Percentiles rank a stretch among this genome's conserved stretches.
Evolutionary conservation across 192 early-diverging fungal species (phyloP).

Genomic region (Coemansia sp.): DNA sequence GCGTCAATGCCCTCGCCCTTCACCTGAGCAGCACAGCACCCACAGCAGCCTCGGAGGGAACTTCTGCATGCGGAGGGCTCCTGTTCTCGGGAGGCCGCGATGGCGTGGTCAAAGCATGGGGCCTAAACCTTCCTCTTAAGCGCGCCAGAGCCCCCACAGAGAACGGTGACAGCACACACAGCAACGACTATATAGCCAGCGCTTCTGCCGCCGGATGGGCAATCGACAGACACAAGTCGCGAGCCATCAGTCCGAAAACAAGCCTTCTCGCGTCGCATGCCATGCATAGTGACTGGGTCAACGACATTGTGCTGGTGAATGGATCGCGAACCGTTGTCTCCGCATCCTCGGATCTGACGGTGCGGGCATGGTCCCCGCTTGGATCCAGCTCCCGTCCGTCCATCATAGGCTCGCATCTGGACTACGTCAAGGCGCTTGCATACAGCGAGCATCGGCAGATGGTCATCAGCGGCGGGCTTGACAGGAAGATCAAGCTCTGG

Average conservation of each 20-base stretch:
- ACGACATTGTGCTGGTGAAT: slow-evolving; percentile 69
- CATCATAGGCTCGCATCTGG: slow-evolving; percentile 77
- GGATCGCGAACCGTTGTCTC: slow-evolving; percentile 63
- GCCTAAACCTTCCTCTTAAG: slow-evolving; percentile 54
- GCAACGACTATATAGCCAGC: not conserved
- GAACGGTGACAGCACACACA: not conserved
- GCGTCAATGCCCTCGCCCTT: slow-evolving; percentile 85
- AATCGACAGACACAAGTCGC: slow-evolving; percentile 30
- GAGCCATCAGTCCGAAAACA: slow-evolving; percentile 55
- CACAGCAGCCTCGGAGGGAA: not conserved
- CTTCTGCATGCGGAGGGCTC: slow-evolving; percentile 56
- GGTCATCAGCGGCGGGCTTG: slow-evolving; percentile 90
- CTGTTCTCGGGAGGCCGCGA: slow-evolving; percentile 91
- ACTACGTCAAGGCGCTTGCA: slow-evolving; percentile 90
- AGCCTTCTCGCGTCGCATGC: slow-evolving; percentile 68
- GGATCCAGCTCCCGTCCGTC: slow-evolving; percentile 38
- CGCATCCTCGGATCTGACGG: slow-evolving; percentile 89
- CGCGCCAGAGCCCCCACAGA: slow-evolving; percentile 6
- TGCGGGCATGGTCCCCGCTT: slow-evolving; percentile 65
- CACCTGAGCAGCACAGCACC: slow-evolving; percentile 6
- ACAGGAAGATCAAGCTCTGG: slow-evolving; percentile 87
- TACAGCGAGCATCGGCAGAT: slow-evolving; percentile 69
- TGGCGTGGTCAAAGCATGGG: slow-evolving; percentile 84
- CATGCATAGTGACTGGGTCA: slow-evolving; percentile 96
- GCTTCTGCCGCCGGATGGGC: slow-evolving; percentile 11